A percentile compares a stretch with the other conserved stretches of the same genome.
These are phyloP conservation scores for Acanthochlamys bracteata DNA, from an alignment of 106 monocot genomes.

Conservation along the genomic window DNA sequence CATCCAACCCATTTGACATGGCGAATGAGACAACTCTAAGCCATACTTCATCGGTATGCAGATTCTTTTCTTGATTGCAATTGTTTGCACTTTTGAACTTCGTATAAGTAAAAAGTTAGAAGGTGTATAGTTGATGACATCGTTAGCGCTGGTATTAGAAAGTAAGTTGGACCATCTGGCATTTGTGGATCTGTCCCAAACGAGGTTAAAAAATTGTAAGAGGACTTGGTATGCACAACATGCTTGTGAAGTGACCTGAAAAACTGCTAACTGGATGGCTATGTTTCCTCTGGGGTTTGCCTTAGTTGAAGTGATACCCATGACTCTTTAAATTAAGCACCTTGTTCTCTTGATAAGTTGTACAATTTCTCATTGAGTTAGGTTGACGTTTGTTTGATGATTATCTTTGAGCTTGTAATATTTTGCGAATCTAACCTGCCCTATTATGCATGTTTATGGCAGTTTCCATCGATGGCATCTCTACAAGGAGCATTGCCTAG, in stretches of 20 bases:
- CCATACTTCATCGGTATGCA: conserved; percentile 46
- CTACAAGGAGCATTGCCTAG: conserved; percentile 47
- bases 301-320: too few species aligned
- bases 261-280: too few species aligned
- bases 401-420: neutral
- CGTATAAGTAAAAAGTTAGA: too few species aligned
- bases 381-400: neutral
- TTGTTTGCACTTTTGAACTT: too few species aligned
- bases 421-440: neutral
- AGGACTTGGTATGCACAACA: too few species aligned
- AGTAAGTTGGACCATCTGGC: neutral
- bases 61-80: neutral
- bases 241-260: too few species aligned
- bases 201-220: too few species aligned
- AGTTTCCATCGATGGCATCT: conserved; percentile 56
- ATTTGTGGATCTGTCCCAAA: neutral
- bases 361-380: too few species aligned
- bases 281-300: too few species aligned
- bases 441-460: conserved; percentile 8
- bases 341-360: too few species aligned
- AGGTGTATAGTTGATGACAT: too few species aligned
- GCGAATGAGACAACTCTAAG: conserved; percentile 28
- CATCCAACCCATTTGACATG: conserved; percentile 80
- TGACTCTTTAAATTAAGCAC: too few species aligned
- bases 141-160: neutral